Percentiles rank a stretch among this genome's conserved stretches.
Evolutionary conservation across 2,329 filamentous ascomycete species (phyloP).

Genomic region (Botrytis hyacinthi): DNA sequence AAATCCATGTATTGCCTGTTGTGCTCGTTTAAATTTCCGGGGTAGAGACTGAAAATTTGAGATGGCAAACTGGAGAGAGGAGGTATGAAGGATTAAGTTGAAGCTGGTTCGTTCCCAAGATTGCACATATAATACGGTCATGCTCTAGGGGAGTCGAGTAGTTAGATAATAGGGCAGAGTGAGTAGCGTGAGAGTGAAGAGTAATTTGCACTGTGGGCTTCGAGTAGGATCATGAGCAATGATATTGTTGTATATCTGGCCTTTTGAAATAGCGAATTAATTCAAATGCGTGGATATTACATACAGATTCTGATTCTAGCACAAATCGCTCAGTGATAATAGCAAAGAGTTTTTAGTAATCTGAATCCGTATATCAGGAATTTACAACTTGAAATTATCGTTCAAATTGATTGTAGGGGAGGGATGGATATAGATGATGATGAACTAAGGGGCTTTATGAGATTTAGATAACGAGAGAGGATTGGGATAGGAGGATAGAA

Average conservation of each 20-base stretch:
- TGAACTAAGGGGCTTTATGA: background rate
- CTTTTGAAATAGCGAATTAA: no score
- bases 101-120: background rate
- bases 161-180: no score
- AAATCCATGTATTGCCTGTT: accelerated
- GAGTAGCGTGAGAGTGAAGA: no score
- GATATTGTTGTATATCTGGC: no score
- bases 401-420: background rate
- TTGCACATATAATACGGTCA: background rate
- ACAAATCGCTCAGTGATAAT: no score
- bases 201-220: no score
- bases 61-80: background rate
- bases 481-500: no score
- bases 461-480: background rate
- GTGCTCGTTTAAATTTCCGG: background rate
- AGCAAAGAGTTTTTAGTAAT: no score
- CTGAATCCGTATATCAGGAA: no score
- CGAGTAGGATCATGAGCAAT: no score
- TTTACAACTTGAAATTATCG: background rate
- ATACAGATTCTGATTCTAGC: no score
- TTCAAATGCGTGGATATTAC: no score
- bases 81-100: accelerated
- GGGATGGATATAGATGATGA: background rate
- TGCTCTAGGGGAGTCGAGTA: background rate
- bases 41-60: background rate